Evolutionary conservation across 2,329 filamentous ascomycete species (phyloP), one percentile per base, ranked within the genome.

Genomic region (Penicillium sp.): DNA sequence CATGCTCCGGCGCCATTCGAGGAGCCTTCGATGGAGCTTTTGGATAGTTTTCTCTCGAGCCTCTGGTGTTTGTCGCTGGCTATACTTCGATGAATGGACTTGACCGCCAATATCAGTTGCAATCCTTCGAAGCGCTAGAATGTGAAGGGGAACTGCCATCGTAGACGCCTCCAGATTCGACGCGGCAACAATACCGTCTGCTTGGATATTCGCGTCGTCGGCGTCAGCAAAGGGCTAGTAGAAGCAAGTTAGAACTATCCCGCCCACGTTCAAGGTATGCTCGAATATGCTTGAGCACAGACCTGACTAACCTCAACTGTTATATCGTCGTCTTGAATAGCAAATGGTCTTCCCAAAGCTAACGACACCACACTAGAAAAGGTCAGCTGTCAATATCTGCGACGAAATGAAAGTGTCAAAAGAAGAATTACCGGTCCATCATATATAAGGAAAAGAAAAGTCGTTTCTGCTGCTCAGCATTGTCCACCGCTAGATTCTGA

Each of bases 1-100:
- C 78, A 80, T 81, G 58, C 66, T 74, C 22, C 75, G 78, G 1
- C 80, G 76, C 80, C 80, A 82, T 5, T 77, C 72, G 6, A 82
- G 67, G 6, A 82, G 75, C 30, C 79, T 75, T 49, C 75, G 70
- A 64, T 82, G 78, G 4, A 81, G 72, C 0, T 65, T 61, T 2
- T 70, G 64, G 2, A 80, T 59, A 4, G 76, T 74, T 4, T 68
- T 62, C 38, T 78, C 74, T n/a, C 74, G 72, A 45, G 75, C 67
- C 16, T 67, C 55, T 11, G 54, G 40, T 8, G 8, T 43, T 43
- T 43, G 40, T 22, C 40, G 40, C 19, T 43, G 7, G 8, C 40
- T 43, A 19, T 43, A 43, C 11, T 43, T 43, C 4, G n/a, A 7
- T 5, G 40, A 43, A 43, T 43, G 40, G 4, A 43, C 40, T 43